These are phyloP conservation scores for Coniochaeta sp. DNA, from an alignment of 2,329 filamentous ascomycete species.

Conservation along the genomic window DNA sequence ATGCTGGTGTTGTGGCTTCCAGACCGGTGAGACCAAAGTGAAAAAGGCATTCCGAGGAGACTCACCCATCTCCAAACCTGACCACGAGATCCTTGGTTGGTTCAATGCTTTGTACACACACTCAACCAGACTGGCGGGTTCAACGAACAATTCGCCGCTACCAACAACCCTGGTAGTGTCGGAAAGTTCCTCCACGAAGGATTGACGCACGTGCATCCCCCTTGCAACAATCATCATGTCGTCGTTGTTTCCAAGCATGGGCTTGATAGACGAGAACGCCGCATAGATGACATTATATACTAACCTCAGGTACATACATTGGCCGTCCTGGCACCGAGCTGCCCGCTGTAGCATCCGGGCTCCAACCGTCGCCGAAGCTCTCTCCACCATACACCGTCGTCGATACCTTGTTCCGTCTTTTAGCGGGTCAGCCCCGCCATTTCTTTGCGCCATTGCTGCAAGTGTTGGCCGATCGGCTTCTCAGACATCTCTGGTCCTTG, in stretches of 20 bases:
- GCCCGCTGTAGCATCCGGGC: background rate
- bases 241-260: background rate
- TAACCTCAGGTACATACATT: background rate
- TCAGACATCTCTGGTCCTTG: background rate
- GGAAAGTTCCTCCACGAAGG: background rate
- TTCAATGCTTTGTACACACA: slow-evolving; percentile 3
- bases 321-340: background rate
- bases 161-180: background rate
- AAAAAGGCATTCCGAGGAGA: background rate
- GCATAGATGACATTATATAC: too few species aligned
- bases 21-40: too few species aligned
- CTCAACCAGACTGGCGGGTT: slow-evolving; percentile 17
- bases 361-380: background rate
- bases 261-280: too few species aligned
- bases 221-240: background rate
- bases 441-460: background rate
- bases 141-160: background rate
- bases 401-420: background rate
- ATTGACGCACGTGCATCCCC: background rate
- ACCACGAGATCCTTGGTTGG: background rate
- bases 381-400: background rate
- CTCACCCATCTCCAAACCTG: background rate
- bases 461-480: background rate
- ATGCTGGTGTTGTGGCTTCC: too few species aligned
- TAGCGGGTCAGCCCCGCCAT: background rate